phyloP scores from a whole-genome alignment of 768 basidiomycete genomes.

The Crassisporium funariophilum region DNA sequence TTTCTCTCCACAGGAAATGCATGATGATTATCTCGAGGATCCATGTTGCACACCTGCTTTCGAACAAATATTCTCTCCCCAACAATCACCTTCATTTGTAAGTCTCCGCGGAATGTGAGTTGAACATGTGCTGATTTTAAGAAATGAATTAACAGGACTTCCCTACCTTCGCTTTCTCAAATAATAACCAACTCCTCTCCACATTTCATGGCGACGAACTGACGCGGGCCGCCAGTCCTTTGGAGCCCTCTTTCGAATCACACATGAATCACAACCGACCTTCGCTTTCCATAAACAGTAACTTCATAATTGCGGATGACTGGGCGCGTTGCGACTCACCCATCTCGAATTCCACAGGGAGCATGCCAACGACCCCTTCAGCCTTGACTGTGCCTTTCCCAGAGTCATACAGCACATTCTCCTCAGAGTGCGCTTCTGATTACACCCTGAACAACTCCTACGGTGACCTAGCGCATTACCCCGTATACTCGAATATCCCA shows the following conservation, averaged over 20 bases:
- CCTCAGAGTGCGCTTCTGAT: conserved; percentile 28
- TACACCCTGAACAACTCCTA: conserved; percentile 28
- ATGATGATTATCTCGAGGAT: background rate
- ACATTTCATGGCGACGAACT: conserved; percentile 18
- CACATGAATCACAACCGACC: conserved; percentile 3
- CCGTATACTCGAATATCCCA: conserved; percentile 19
- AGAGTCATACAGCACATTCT: conserved; percentile 26
- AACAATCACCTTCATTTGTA: conserved; percentile 48
- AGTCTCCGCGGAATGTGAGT: conserved; percentile 27
- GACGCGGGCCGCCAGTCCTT: conserved; percentile 24
- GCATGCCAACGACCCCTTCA: conserved; percentile 45
- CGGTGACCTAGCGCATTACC: conserved; percentile 22
- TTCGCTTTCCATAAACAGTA: conserved; percentile 36
- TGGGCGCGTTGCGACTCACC: conserved; percentile 50
- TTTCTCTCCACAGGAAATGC: too few species aligned
- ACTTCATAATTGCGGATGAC: conserved; percentile 36
- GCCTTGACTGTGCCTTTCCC: conserved; percentile 30
- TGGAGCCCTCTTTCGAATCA: conserved; percentile 13
- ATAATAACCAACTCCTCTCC: conserved; percentile 21
- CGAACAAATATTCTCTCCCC: conserved; percentile 27
- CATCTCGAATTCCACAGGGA: conserved; percentile 33
- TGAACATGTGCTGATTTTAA: conserved; percentile 1
- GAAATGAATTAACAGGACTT: conserved; percentile 43
- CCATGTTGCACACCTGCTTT: conserved; percentile 34
- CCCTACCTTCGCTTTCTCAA: conserved; percentile 42